Evolutionary conservation across 1,284 basidiomycete genomes (phyloP), one percentile per base, ranked within the genome.

Genomic region (Baeospora myosura): DNA sequence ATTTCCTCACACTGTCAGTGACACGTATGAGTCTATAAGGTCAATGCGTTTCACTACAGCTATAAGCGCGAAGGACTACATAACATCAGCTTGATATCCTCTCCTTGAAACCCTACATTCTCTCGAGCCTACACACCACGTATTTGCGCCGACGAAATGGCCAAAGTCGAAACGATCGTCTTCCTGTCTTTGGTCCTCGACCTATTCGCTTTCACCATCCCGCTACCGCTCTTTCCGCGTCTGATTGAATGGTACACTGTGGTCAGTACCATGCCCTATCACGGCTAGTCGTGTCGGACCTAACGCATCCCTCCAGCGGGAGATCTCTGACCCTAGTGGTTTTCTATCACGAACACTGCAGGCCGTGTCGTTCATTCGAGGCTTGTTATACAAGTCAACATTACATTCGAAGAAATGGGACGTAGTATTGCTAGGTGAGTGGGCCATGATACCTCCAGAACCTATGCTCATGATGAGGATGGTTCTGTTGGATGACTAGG

Each of bases 121-220:
- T n/a, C n/a, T n/a, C n/a, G n/a, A n/a, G n/a, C n/a, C n/a, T n/a
- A n/a, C n/a, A n/a, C n/a, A n/a, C n/a, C n/a, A n/a, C n/a, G n/a
- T n/a, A n/a, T n/a, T n/a, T n/a, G n/a, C n/a, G n/a, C n/a, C n/a
- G n/a, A n/a, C n/a, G n/a, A 49, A 36, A 87, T 85, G 80, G 68
- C 66, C 25, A 77, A 68, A 51, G 74, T 90, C 42, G 78, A 85
- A 59, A 79, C 73, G 2, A 72, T 92, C 48, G 89, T 94, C 38
- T 82, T 93, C 57, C 59, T 86, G 43, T 90, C 89, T 2, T 66
- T 94, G 26, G 73, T 94, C 20, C 71, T 94, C 38, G 90, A 94
- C 61, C 76, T 94, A 14, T 85, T 94, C 45, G 89, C 90, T 10
- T 94, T 93, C 61, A 94, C 91, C n/a, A 88, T 94, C 33, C 90